Conservation (phyloP, 2,329 filamentous ascomycete genomes). For the Colletotrichum scovillei region DNA sequence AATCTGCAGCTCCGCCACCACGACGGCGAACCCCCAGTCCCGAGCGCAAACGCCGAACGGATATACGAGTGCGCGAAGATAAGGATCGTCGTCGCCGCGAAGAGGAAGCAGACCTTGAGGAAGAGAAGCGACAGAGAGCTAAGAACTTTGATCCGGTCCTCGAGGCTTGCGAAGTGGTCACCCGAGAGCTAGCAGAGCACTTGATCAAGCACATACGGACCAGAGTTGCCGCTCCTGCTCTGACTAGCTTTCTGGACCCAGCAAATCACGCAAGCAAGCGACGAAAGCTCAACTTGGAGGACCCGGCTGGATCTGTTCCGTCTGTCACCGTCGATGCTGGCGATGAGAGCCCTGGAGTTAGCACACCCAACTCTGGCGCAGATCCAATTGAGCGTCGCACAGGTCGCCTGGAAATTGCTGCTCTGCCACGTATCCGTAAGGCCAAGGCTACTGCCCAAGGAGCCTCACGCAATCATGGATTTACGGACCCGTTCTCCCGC, state of each 20-base stretch:
- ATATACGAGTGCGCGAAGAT: slow-evolving; percentile 71
- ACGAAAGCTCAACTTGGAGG: slow-evolving; percentile 72
- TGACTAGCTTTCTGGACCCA: slow-evolving; percentile 87
- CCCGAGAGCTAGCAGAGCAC: slow-evolving; percentile 85
- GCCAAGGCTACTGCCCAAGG: slow-evolving; percentile 65
- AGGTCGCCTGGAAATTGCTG: slow-evolving; percentile 68
- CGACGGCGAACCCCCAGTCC: slow-evolving; percentile 49
- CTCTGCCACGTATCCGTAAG: slow-evolving; percentile 82
- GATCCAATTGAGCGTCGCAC: slow-evolving; percentile 72
- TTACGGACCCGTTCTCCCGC: slow-evolving; percentile 75
- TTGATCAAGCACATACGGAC: slow-evolving; percentile 89
- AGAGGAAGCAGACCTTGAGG: slow-evolving; percentile 84
- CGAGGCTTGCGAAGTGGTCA: slow-evolving; percentile 83
- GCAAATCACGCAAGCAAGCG: slow-evolving; percentile 83
- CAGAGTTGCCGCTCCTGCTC: slow-evolving; percentile 82
- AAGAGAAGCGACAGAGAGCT: slow-evolving; percentile 89
- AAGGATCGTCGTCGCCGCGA: slow-evolving; percentile 74
- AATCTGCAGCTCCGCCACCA: slow-evolving; percentile 38
- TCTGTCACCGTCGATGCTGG: slow-evolving; percentile 68
- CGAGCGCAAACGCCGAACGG: slow-evolving; percentile 48
- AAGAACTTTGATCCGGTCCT: slow-evolving; percentile 90
- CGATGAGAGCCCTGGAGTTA: slow-evolving; percentile 70
- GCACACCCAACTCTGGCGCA: slow-evolving; percentile 73
- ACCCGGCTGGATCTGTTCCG: slow-evolving; percentile 45
- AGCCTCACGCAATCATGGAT: slow-evolving; percentile 67